phyloP scores from a whole-genome alignment of 192 early-diverging fungal species.

The Rhizophagus clarus region DNA sequence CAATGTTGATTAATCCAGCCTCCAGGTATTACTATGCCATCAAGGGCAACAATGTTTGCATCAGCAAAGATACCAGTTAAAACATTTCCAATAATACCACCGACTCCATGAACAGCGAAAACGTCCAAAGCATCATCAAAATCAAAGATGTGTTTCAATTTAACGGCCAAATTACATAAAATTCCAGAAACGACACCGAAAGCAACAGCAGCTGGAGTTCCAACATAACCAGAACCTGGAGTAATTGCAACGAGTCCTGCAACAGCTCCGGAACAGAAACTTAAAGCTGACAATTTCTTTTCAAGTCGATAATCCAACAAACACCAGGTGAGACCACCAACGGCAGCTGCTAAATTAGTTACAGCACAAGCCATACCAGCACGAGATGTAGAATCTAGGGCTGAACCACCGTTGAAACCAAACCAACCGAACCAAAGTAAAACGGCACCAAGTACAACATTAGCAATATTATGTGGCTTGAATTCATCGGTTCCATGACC shows the following conservation, averaged over 20 bases:
- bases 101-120: slow-evolving; percentile 86
- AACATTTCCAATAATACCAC: slow-evolving; percentile 81
- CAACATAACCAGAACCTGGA: slow-evolving; percentile 87
- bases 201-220: slow-evolving; percentile 76
- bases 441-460: slow-evolving; percentile 88
- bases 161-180: slow-evolving; percentile 78
- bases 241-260: slow-evolving; percentile 95
- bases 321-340: slow-evolving; percentile 85
- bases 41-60: slow-evolving; percentile 67
- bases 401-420: slow-evolving; percentile 94
- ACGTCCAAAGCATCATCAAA: slow-evolving; percentile 94
- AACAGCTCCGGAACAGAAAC: slow-evolving; percentile 93
- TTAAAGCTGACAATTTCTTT: slow-evolving; percentile 83
- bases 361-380: slow-evolving; percentile 85
- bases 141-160: slow-evolving; percentile 81
- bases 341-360: slow-evolving; percentile 83
- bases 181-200: slow-evolving; percentile 76
- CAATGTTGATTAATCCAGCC: slow-evolving; percentile 48
- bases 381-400: slow-evolving; percentile 76
- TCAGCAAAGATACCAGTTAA: slow-evolving; percentile 90
- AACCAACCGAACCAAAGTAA: slow-evolving; percentile 97
- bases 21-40: slow-evolving; percentile 59
- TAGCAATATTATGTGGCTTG: slow-evolving; percentile 88
- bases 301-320: slow-evolving; percentile 76
- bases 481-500: slow-evolving; percentile 71